These are phyloP conservation scores for Alternaria solani DNA, from an alignment of 2,329 filamentous ascomycete genomes.

Conservation along the genomic window DNA sequence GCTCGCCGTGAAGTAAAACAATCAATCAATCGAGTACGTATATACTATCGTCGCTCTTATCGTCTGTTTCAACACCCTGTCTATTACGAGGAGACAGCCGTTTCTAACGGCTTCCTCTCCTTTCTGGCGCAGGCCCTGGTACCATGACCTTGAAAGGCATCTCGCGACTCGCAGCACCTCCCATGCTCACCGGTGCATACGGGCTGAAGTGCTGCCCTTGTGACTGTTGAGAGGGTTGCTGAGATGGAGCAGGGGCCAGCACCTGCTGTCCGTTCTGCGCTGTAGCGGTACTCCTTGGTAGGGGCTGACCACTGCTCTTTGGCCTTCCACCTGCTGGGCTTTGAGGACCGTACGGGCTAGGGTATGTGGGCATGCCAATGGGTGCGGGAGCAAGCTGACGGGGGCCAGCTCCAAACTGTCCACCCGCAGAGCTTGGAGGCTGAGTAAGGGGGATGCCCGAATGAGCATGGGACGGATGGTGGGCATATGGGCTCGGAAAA, in stretches of 20 bases:
- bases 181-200: slow-evolving; percentile 31
- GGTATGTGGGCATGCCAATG: slow-evolving; percentile 32
- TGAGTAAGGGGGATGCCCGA: slow-evolving; percentile 16
- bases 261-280: slow-evolving; percentile 31
- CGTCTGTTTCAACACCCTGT: not conserved
- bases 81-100: slow-evolving; percentile 13
- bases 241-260: slow-evolving; percentile 42
- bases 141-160: slow-evolving; percentile 46
- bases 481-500: slow-evolving; percentile 18
- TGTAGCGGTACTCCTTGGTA: slow-evolving; percentile 15
- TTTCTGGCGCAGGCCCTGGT: slow-evolving; percentile 37
- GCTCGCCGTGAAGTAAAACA: not conserved
- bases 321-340: slow-evolving; percentile 30
- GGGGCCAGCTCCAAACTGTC: slow-evolving; percentile 15
- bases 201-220: slow-evolving; percentile 31
- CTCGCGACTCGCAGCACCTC: slow-evolving; percentile 22
- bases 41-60: slow-evolving; percentile 10
- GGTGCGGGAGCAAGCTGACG: slow-evolving; percentile 39
- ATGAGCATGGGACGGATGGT: slow-evolving; percentile 24
- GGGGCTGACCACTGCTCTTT: slow-evolving; percentile 30
- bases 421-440: slow-evolving; percentile 20
- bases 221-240: slow-evolving; percentile 11
- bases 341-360: slow-evolving; percentile 43
- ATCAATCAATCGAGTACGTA: slow-evolving; percentile 8
- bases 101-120: slow-evolving; percentile 40